Conservation (phyloP, 202 grass and related monocot genomes). For the Carex arenaria region DNA sequence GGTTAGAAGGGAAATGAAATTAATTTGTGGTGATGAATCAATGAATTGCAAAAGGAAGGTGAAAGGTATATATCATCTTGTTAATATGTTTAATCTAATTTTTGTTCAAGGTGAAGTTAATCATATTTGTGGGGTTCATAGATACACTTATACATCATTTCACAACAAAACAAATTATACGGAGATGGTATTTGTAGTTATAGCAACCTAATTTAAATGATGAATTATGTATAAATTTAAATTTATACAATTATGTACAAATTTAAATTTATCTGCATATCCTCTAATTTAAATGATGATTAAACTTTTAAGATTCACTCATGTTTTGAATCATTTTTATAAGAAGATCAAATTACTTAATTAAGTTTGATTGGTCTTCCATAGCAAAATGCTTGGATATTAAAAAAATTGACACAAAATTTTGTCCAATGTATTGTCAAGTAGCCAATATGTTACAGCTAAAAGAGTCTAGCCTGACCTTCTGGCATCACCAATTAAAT, state of each 20-base stretch:
- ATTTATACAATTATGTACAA: too few species aligned
- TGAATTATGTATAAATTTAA: too few species aligned
- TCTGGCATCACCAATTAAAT: background rate
- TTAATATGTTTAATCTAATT: background rate
- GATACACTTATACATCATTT: too few species aligned
- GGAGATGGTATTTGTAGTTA: too few species aligned
- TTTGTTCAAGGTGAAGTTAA: too few species aligned
- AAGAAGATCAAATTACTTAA: background rate
- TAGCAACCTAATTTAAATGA: too few species aligned
- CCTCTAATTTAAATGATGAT: background rate
- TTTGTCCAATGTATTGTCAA: conserved; percentile 6
- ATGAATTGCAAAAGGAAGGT: background rate
- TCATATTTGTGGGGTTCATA: too few species aligned
- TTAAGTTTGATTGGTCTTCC: background rate
- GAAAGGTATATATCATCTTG: conserved; percentile 1
- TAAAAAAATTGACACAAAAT: background rate
- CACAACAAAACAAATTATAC: too few species aligned
- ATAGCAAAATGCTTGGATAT: background rate
- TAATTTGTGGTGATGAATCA: background rate
- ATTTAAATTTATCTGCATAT: background rate
- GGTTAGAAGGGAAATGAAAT: background rate
- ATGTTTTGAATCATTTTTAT: background rate
- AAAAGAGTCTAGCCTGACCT: background rate
- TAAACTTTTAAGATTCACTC: background rate
- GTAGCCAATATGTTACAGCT: background rate